Conservation (phyloP, 495 filamentous ascomycete genomes). For the Emericellopsis terricola region DNA sequence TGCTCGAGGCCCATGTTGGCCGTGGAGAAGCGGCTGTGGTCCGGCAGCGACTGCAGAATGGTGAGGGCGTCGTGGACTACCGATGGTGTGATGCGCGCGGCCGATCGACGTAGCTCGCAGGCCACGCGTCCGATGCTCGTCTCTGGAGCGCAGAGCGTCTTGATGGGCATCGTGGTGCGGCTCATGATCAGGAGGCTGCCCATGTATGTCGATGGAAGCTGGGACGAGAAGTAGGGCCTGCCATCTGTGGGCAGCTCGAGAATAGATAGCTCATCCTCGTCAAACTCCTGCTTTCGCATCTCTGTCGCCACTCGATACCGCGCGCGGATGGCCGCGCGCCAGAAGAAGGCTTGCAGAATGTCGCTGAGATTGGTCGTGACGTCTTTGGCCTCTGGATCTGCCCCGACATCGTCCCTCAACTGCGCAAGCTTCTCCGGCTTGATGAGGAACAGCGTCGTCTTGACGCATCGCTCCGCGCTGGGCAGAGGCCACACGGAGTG, state of each 20-base stretch:
- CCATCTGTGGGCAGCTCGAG: slow-evolving; percentile 16
- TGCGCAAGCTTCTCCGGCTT: slow-evolving; percentile 7
- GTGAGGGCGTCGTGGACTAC: slow-evolving; percentile 18
- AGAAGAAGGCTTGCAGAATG: slow-evolving; percentile 15
- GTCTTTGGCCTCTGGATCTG: slow-evolving; percentile 9
- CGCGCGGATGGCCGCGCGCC: slow-evolving; percentile 15
- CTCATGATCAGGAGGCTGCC: slow-evolving; percentile 14
- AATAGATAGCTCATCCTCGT: slow-evolving; percentile 12
- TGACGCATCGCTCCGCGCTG: slow-evolving; percentile 7
- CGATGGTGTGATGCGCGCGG: slow-evolving; percentile 7
- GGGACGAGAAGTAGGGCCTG: slow-evolving; percentile 13
- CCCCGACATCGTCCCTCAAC: slow-evolving; percentile 8
- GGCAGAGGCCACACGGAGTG: slow-evolving; percentile 10
- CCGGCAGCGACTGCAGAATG: slow-evolving; percentile 9
- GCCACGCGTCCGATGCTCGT: slow-evolving; percentile 13
- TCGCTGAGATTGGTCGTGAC: slow-evolving; percentile 10
- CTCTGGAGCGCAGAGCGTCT: slow-evolving; percentile 9
- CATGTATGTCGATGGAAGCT: slow-evolving; percentile 15
- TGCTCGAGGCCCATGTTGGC: slow-evolving; percentile 12
- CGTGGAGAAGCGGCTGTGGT: slow-evolving; percentile 9
- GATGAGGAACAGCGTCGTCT: slow-evolving; percentile 11
- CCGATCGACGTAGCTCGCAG: slow-evolving; percentile 8
- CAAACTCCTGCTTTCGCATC: slow-evolving; percentile 8
- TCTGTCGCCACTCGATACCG: slow-evolving; percentile 14
- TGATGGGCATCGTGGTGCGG: slow-evolving; percentile 10